Conservation (phyloP, 148 eudicot species). For the Nyssa sinensis region DNA sequence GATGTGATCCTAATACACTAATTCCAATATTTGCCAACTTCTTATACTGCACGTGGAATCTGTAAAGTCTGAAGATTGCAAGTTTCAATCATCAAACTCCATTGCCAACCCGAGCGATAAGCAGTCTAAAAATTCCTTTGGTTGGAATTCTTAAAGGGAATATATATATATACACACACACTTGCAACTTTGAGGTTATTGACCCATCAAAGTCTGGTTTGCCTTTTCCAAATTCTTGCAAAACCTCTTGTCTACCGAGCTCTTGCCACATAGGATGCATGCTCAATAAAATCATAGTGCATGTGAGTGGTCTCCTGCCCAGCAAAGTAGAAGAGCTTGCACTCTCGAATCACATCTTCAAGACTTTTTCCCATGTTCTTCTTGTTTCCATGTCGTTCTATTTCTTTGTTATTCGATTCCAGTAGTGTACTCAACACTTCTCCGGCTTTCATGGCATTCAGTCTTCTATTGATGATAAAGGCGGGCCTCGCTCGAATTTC, state of each 20-base stretch:
- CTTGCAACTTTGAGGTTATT: constrained; percentile 21
- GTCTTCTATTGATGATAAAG: not conserved
- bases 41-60: too few species aligned
- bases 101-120: too few species aligned
- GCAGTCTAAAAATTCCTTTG: too few species aligned
- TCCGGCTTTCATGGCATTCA: not conserved
- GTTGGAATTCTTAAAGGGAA: too few species aligned
- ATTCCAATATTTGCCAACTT: too few species aligned
- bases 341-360: constrained; percentile 18
- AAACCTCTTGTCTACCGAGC: constrained; percentile 24
- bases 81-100: too few species aligned
- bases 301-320: constrained; percentile 27
- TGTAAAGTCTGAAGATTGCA: too few species aligned
- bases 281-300: constrained; percentile 22
- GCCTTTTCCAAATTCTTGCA: constrained; percentile 11
- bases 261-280: constrained; percentile 26
- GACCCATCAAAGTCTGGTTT: constrained; percentile 20
- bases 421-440: constrained; percentile 17
- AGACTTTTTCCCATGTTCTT: constrained; percentile 3
- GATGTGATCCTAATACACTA: too few species aligned
- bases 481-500: not conserved
- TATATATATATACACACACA: too few species aligned
- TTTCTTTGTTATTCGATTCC: constrained; percentile 17
- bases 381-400: constrained; percentile 12
- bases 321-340: constrained; percentile 22